Evolutionary conservation across 2,329 filamentous ascomycete species (phyloP).

Genomic region (Neurospora sp.): DNA sequence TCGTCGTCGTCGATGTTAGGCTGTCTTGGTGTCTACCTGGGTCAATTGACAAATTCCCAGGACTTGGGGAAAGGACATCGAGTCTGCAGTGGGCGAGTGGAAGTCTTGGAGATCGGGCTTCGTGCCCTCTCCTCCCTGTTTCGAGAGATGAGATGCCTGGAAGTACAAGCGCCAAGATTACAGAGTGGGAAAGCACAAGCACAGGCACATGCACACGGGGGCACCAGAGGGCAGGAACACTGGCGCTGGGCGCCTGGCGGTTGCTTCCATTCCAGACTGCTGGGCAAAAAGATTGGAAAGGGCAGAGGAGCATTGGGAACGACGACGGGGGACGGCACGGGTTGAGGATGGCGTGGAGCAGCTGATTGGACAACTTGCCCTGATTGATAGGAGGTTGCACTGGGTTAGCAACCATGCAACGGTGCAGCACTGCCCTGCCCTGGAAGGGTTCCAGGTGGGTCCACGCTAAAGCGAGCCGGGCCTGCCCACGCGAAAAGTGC

Average conservation of each 20-base stretch:
- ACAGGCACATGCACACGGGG: neutral
- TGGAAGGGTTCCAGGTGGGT: neutral
- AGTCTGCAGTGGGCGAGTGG: neutral
- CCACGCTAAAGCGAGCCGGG: neutral
- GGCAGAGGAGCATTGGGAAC: neutral
- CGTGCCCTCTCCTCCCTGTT: neutral
- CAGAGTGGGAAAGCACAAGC: neutral
- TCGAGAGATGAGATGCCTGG: neutral
- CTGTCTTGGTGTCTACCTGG: neutral
- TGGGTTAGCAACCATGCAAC: neutral
- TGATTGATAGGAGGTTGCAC: neutral
- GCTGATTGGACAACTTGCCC: neutral
- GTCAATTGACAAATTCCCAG: neutral
- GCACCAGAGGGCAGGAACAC: neutral
- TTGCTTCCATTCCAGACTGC: neutral
- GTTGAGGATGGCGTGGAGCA: neutral
- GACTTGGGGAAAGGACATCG: neutral
- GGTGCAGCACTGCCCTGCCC: neutral
- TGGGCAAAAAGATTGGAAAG: neutral
- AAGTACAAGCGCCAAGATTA: neutral
- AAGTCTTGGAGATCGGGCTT: neutral
- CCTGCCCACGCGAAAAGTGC: neutral
- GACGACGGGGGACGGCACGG: neutral
- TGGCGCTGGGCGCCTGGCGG: neutral
- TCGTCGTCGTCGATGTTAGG: neutral